A percentile compares a stretch with the other conserved stretches of the same genome.
Conservation (phyloP, 441 rosid genomes). For the Cnidoscolus chayamansa region DNA sequence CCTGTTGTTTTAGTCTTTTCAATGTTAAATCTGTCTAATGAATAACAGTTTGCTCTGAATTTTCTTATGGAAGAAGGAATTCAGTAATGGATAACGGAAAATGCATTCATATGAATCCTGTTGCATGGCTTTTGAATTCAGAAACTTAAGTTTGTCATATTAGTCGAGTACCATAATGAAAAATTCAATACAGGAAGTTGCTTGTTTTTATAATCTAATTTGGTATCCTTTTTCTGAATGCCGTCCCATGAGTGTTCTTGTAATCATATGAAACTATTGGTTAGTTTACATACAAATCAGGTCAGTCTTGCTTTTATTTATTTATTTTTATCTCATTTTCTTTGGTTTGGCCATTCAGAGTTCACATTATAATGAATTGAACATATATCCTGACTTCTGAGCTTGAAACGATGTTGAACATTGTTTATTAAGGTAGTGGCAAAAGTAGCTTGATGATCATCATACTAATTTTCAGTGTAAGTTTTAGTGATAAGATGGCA, state of each 20-base stretch:
- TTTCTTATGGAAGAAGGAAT: not conserved
- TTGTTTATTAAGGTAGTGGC: not conserved
- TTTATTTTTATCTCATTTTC: not conserved
- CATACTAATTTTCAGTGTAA: not conserved
- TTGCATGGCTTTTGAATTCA: slow-evolving; percentile 10
- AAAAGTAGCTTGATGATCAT: not conserved
- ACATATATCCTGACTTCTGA: too few species aligned
- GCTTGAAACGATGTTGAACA: too few species aligned
- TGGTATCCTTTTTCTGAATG: not conserved
- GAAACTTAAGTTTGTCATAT: not conserved
- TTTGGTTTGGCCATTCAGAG: not conserved
- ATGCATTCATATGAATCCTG: not conserved
- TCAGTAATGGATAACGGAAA: not conserved
- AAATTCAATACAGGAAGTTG: not conserved
- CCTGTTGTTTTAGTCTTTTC: not conserved
- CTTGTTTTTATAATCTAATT: not conserved
- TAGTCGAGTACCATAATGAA: not conserved
- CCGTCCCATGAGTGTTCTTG: not conserved
- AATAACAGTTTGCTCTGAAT: not conserved
- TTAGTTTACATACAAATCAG: not conserved
- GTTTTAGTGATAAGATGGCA: not conserved
- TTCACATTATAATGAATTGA: not conserved
- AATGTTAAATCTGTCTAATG: not conserved
- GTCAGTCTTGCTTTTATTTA: not conserved
- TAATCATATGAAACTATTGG: not conserved